Evolutionary conservation across 768 basidiomycete genomes (phyloP).

Genomic region (Mycena alexandri): DNA sequence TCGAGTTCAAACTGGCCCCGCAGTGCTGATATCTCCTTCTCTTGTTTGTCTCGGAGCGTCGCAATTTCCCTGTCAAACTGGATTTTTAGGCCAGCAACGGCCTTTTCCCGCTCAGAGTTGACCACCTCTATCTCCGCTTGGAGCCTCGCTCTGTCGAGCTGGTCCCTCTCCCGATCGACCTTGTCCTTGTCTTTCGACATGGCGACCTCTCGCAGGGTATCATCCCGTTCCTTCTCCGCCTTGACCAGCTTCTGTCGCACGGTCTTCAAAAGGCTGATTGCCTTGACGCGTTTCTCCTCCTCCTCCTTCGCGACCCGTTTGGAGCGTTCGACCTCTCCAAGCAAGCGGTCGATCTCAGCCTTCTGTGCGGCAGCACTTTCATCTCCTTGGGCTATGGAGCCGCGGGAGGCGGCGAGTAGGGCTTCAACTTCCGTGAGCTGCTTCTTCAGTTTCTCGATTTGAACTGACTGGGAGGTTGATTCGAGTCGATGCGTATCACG

Average conservation of each 20-base stretch:
- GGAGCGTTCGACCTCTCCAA: slow-evolving; percentile 70
- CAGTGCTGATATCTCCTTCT: slow-evolving; percentile 76
- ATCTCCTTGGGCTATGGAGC: slow-evolving; percentile 60
- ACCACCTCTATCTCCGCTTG: slow-evolving; percentile 73
- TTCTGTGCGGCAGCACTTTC: slow-evolving; percentile 64
- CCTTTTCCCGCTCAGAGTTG: slow-evolving; percentile 74
- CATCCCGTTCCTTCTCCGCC: slow-evolving; percentile 94
- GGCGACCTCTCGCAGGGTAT: slow-evolving; percentile 70
- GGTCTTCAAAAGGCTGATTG: slow-evolving; percentile 91
- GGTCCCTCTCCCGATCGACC: slow-evolving; percentile 68
- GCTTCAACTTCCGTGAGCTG: slow-evolving; percentile 81
- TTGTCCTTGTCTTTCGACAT: slow-evolving; percentile 66
- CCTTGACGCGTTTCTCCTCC: slow-evolving; percentile 97
- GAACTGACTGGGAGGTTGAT: slow-evolving; percentile 80
- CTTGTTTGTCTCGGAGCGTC: slow-evolving; percentile 71
- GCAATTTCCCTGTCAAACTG: slow-evolving; percentile 83
- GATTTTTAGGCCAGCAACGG: slow-evolving; percentile 66
- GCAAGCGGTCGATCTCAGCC: slow-evolving; percentile 69
- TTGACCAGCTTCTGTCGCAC: slow-evolving; percentile 98
- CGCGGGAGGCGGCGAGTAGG: slow-evolving; percentile 70
- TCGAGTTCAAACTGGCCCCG: slow-evolving; percentile 86
- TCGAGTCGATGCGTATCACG: slow-evolving; percentile 87
- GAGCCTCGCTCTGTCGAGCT: slow-evolving; percentile 64
- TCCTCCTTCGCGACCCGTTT: slow-evolving; percentile 86
- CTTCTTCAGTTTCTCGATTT: slow-evolving; percentile 75